A percentile compares a stretch with the other conserved stretches of the same genome.
Evolutionary conservation across 2,329 filamentous ascomycete genomes (phyloP).

Genomic region (Aspergillus novoparasiticus): DNA sequence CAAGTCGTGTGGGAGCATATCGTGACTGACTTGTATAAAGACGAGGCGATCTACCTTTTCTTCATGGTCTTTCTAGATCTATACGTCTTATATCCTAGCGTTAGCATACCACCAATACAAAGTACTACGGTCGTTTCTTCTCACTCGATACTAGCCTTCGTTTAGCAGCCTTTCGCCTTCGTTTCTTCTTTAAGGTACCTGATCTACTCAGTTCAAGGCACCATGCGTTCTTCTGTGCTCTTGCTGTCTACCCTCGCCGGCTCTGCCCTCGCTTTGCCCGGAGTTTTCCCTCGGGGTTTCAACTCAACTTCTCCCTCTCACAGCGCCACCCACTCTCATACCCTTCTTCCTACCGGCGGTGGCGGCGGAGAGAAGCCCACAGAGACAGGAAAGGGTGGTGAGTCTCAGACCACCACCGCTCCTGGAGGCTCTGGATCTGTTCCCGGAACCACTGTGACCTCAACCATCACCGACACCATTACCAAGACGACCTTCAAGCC

Average conservation of each 20-base stretch:
- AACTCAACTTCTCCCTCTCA: conserved; percentile 12
- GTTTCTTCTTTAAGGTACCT: not conserved
- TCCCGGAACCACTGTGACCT: not conserved
- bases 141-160: not conserved
- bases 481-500: conserved; percentile 36
- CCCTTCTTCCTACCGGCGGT: conserved; percentile 13
- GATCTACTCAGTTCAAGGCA: not conserved
- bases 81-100: not conserved
- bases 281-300: conserved; percentile 11
- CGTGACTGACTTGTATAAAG: not conserved
- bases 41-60: not conserved
- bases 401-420: not conserved
- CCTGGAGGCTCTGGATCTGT: not conserved
- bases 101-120: not conserved
- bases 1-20: not conserved
- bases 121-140: not conserved
- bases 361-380: conserved; percentile 6
- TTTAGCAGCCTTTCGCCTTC: not conserved
- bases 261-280: conserved; percentile 23
- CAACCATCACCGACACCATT: conserved; percentile 31
- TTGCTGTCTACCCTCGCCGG: conserved; percentile 23
- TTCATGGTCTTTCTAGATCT: not conserved
- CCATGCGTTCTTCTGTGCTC: conserved; percentile 8
- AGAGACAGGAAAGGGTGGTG: not conserved
- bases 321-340: conserved; percentile 5